Percentiles rank a stretch among this genome's conserved stretches.
Conservation (phyloP, 2,329 filamentous ascomycete species). For the Paracoccidioides lutzii region DNA sequence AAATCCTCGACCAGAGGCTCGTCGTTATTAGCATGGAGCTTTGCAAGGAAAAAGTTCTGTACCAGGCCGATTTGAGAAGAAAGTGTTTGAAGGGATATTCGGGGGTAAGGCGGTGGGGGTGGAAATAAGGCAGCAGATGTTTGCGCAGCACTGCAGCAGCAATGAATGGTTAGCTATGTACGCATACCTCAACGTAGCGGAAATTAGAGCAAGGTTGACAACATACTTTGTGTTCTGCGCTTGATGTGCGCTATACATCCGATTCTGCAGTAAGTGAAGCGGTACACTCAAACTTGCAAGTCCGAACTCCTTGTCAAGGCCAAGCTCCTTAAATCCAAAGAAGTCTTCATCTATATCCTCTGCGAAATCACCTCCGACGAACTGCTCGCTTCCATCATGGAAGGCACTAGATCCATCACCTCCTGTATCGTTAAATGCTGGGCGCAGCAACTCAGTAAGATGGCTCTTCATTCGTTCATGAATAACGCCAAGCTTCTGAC, state of each 20-base stretch:
- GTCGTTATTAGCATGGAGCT: slow-evolving; percentile 71
- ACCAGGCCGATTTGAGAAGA: slow-evolving; percentile 73
- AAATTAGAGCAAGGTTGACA: background rate
- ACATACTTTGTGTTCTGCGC: slow-evolving; percentile 53
- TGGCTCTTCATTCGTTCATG: slow-evolving; percentile 93
- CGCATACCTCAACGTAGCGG: slow-evolving; percentile 7
- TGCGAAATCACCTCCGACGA: slow-evolving; percentile 90
- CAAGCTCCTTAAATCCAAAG: slow-evolving; percentile 94
- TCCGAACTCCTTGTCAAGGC: slow-evolving; percentile 81
- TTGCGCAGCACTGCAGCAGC: slow-evolving; percentile 24
- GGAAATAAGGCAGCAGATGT: slow-evolving; percentile 46
- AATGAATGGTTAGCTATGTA: slow-evolving; percentile 6
- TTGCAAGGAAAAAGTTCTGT: slow-evolving; percentile 81
- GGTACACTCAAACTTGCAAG: slow-evolving; percentile 80
- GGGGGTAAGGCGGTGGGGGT: slow-evolving; percentile 58
- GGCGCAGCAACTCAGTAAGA: slow-evolving; percentile 82
- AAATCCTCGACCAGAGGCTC: slow-evolving; percentile 85
- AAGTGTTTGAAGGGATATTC: slow-evolving; percentile 67
- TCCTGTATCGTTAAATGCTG: slow-evolving; percentile 67
- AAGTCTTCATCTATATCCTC: slow-evolving; percentile 98
- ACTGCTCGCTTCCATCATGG: slow-evolving; percentile 93
- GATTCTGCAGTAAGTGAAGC: slow-evolving; percentile 81
- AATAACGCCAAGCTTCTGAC: slow-evolving; percentile 63
- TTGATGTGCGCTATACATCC: slow-evolving; percentile 75
- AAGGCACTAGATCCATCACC: slow-evolving; percentile 82